These are phyloP conservation scores for Scenedesmus sp. DNA, from an alignment of 163 green algal species.

Conservation along the genomic window DNA sequence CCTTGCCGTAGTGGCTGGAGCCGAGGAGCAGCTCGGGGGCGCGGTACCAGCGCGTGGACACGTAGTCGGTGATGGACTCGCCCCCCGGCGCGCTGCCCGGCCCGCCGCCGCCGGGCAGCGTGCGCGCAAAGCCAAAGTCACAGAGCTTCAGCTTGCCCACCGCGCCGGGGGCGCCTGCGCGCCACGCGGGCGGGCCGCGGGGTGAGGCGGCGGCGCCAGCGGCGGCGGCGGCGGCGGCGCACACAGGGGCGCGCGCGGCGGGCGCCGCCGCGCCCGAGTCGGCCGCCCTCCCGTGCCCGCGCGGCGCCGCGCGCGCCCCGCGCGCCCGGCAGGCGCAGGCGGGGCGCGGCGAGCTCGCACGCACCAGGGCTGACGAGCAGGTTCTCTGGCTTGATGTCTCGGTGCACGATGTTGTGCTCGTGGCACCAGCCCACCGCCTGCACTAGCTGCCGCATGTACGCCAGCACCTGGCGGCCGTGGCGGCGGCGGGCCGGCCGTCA, in stretches of 20 bases:
- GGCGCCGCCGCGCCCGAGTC: no score
- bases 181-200: no score
- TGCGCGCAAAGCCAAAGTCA: constrained; percentile 92
- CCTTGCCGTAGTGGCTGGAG: constrained; percentile 74
- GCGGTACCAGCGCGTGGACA: constrained; percentile 90
- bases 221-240: no score
- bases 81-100: no score
- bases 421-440: constrained; percentile 80
- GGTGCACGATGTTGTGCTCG: constrained; percentile 76
- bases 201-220: no score
- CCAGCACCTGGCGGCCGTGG: constrained; percentile 70
- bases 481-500: no score
- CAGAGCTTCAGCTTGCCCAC: constrained; percentile 86
- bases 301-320: no score
- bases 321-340: no score
- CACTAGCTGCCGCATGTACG: constrained; percentile 82
- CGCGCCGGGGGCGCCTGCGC: constrained; percentile 16
- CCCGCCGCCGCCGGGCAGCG: constrained; percentile 53
- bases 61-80: constrained; percentile 84
- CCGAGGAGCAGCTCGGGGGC: constrained; percentile 87
- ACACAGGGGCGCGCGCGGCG: no score
- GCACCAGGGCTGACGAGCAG: constrained; percentile 67
- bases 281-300: no score
- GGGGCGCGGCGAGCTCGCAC: no score
- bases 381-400: constrained; percentile 88